phyloP scores from a whole-genome alignment of 805 yeast species.

The Monosporozyma yasuniensis region DNA sequence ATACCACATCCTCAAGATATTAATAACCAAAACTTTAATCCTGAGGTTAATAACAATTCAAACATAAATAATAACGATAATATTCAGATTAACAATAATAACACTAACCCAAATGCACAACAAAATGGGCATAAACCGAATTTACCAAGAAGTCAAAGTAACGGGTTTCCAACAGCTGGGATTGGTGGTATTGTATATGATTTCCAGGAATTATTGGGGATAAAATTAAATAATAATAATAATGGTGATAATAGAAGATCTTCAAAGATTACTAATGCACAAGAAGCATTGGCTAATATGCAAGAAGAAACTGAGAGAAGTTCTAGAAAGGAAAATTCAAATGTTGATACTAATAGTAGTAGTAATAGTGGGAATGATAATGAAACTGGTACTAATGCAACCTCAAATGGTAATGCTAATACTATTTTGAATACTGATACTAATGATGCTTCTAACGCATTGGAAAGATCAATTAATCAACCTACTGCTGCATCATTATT shows the following conservation, averaged over 20 bases:
- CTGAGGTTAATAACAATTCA: not conserved
- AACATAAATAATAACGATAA: slow-evolving; percentile 9
- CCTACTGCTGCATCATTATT: slow-evolving; percentile 3
- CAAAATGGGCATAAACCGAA: not conserved
- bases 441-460: not conserved
- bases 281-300: slow-evolving; percentile 26
- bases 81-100: slow-evolving; percentile 12
- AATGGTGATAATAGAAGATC: slow-evolving; percentile 13
- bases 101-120: not conserved
- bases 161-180: slow-evolving; percentile 22
- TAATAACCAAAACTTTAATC: slow-evolving; percentile 4
- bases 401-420: not conserved
- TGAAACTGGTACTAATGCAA: not conserved
- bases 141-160: slow-evolving; percentile 1
- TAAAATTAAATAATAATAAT: slow-evolving; percentile 16
- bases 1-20: slow-evolving; percentile 9
- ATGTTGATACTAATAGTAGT: not conserved
- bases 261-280: slow-evolving; percentile 21
- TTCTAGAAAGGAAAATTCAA: not conserved
- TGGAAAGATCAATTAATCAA: not conserved
- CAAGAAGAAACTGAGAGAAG: slow-evolving; percentile 19
- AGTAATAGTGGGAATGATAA: not conserved
- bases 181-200: slow-evolving; percentile 28
- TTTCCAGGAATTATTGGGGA: slow-evolving; percentile 23
- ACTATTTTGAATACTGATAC: not conserved